Evolutionary conservation across 345 rosid genomes (phyloP).

Genomic region (Heritiera littoralis): DNA sequence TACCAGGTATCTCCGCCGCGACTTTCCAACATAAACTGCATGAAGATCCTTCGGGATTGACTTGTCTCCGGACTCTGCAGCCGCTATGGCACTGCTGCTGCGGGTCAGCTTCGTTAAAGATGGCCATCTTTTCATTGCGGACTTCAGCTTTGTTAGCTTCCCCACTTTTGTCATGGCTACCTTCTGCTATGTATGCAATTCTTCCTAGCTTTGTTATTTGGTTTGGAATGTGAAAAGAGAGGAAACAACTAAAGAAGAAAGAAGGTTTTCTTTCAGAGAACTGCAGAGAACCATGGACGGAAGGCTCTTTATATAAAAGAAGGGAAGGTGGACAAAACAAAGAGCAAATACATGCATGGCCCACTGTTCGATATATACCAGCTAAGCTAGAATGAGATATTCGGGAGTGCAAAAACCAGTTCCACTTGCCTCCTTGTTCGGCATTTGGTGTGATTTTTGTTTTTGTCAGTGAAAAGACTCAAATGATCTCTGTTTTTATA

Average conservation of each 20-base stretch:
- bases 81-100: slow-evolving; percentile 24
- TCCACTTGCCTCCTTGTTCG: slow-evolving; percentile 29
- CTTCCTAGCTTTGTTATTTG: slow-evolving; percentile 8
- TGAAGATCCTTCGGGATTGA: slow-evolving; percentile 34
- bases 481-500: no score
- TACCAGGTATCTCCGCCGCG: slow-evolving; percentile 70
- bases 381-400: slow-evolving; percentile 61
- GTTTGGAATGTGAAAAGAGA: slow-evolving; percentile 15
- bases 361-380: slow-evolving; percentile 65
- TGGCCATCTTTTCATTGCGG: slow-evolving; percentile 86
- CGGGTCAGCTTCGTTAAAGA: slow-evolving; percentile 60
- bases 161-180: slow-evolving; percentile 66
- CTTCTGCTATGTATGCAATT: not conserved
- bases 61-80: slow-evolving; percentile 17
- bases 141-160: slow-evolving; percentile 81
- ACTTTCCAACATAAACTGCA: slow-evolving; percentile 83
- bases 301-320: slow-evolving; percentile 41
- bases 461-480: no score
- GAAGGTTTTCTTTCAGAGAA: slow-evolving; percentile 5
- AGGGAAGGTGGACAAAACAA: slow-evolving; percentile 4
- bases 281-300: slow-evolving; percentile 31
- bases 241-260: slow-evolving; percentile 14
- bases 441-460: slow-evolving; percentile 5
- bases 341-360: slow-evolving; percentile 37
- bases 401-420: slow-evolving; percentile 30